Conservation (phyloP, 768 basidiomycete species). For the Dioszegia aurantiaca region DNA sequence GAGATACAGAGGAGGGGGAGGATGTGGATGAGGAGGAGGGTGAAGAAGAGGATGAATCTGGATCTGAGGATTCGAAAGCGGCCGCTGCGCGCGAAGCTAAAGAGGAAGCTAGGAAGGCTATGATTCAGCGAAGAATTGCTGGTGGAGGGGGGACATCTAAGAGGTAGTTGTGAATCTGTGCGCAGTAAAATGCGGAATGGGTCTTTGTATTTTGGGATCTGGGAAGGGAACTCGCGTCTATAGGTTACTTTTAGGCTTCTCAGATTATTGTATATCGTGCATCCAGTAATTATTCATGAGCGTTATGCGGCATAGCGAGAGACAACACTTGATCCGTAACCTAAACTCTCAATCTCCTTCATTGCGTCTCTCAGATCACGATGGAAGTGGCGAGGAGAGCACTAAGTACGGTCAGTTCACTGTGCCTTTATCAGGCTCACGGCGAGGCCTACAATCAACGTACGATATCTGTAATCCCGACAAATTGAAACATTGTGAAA, state of each 20-base stretch:
- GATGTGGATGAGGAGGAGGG: no score
- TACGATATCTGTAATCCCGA: constrained; percentile 46
- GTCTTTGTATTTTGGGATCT: no score
- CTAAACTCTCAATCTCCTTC: constrained; percentile 39
- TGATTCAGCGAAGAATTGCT: not conserved
- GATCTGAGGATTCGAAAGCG: no score
- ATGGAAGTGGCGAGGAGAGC: constrained; percentile 41
- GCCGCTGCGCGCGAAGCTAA: no score
- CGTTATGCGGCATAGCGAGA: no score
- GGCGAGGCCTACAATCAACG: constrained; percentile 14
- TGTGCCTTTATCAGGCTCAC: no score
- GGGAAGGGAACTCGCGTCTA: no score
- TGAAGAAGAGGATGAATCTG: no score
- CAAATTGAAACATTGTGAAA: constrained; percentile 41
- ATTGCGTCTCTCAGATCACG: constrained; percentile 41
- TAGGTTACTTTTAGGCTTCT: no score
- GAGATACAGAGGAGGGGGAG: constrained; percentile 1
- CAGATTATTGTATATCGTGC: no score
- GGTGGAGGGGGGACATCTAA: not conserved
- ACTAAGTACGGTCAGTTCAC: constrained; percentile 22
- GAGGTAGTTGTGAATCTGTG: not conserved
- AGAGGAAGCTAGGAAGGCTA: not conserved
- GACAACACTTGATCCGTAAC: constrained; percentile 38
- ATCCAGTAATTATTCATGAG: no score
- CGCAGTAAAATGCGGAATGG: no score